Evolutionary conservation across 2,329 filamentous ascomycete species (phyloP), one percentile per base, ranked within the genome.

Genomic region (Fusarium globosum): DNA sequence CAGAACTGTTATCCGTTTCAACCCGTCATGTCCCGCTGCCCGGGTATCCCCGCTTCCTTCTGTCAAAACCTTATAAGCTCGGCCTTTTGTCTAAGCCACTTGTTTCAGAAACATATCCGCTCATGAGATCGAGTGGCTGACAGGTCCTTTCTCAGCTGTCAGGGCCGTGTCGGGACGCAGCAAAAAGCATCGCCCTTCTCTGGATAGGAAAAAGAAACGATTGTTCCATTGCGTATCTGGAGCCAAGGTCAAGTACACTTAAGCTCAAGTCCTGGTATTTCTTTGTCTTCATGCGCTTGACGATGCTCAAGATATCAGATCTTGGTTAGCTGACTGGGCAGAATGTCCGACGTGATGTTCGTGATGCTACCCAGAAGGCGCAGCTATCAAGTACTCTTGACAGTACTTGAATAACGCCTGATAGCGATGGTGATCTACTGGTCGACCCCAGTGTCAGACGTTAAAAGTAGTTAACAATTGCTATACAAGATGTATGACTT

Each of bases 51-150:
- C 42, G 70, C 65, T 61, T 43, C 28, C 26, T 38, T 36, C 41
- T 45, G 45, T 43, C 58, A 55, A 42, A 33, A 30, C 23, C n/a
- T 57, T 66, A 68, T 65, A 61, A 64, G 64, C 63, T 55, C 35
- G 68, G 61, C 58, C 33, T 76, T 70, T 76, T 70, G 62, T 62
- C 53, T 63, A 76, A 76, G 76, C 76, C 72, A 77, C 75, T 71
- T 67, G 75, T 78, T 78, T 78, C 76, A 77, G 72, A 76, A 69
- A 35, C 38, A 69, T 35, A 57, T 57, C 43, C 48, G 30, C 36
- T 60, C 62, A 61, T n/a, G 42, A 65, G 63, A 68, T 74, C 62
- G 58, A 76, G 69, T 73, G 76, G 76, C 75, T 68, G 64, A 41
- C 51, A 75, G 56, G 61, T 38, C 49, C 18, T 43, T 71, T 42